Base-by-base conservation (phyloP, 148 eudicot genomes). In the Heliamphora exappendiculata region DNA sequence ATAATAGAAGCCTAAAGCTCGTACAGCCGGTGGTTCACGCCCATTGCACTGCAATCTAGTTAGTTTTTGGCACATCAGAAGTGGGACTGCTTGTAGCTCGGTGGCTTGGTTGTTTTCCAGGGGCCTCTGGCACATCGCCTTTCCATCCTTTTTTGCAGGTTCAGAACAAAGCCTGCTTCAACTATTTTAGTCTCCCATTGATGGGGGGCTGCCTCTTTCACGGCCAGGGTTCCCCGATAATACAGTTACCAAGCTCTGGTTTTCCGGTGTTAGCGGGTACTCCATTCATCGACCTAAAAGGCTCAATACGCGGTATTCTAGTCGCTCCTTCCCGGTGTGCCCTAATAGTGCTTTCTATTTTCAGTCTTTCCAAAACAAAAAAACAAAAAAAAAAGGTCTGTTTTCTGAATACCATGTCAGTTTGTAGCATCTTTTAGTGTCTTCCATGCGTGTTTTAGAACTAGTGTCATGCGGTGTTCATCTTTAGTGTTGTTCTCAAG, bases 101-200 rank as follows among this genome's bases (percentile, higher is more conserved):
- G 80, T 73, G 51, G 73, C 77, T 78, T 31, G 31, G 86, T 86
- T 86, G 85, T 90, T 90, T 86, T 78, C 82, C 75, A 13, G 81
- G 64, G 79, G 79, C 68, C 73, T 62, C 75, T 81, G 93, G 86
- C 78, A 37, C 44, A 73, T 75, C 63, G 36, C 64, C 75, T 74
- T 67, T 66, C 70, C 14, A 65, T 20, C 54, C 44, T 22, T 72
- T 92, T 88, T 89, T 83, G 82, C 89, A 82, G 93, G 91, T 84
- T 74, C 76, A 67, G 44, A 13, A 33, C 68, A 58, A 65, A 78
- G 86, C 85, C 86, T 86, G 87, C 85, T 87, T 42, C 31, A 53
- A 67, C 77, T 80, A 28, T 70, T 78, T 75, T 55, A 47, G 79
- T 55, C 81, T 39, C 60, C 63, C 70, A 33, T 64, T 29, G 1